phyloP scores from a whole-genome alignment of 345 rosid species.

The Reutealis trisperma region DNA sequence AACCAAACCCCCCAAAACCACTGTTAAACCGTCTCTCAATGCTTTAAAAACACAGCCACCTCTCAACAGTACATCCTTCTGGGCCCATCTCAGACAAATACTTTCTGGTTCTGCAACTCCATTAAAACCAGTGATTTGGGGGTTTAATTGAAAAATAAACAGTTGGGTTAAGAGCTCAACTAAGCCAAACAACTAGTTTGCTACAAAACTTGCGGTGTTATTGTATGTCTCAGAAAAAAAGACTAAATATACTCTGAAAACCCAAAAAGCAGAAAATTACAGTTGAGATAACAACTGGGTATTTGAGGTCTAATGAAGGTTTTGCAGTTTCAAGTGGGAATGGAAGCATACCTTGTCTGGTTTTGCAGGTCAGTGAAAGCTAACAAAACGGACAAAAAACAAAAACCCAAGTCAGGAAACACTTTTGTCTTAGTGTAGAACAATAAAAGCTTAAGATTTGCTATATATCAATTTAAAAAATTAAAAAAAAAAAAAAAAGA shows the following conservation, averaged over 20 bases:
- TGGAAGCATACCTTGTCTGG: constrained; percentile 31
- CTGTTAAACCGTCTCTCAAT: constrained; percentile 12
- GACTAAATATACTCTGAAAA: neutral
- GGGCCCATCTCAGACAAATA: constrained; percentile 9
- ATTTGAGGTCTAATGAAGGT: constrained; percentile 8
- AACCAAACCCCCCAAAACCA: constrained; percentile 17
- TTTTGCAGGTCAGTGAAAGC: constrained; percentile 36
- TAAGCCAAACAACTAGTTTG: neutral
- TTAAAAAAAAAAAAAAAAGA: neutral
- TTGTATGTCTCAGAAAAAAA: constrained; percentile 22
- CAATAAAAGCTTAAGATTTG: constrained; percentile 20
- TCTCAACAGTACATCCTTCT: neutral
- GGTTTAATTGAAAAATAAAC: neutral
- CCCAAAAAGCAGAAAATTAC: neutral
- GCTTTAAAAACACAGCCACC: constrained; percentile 14
- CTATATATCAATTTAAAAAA: neutral
- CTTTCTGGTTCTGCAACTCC: constrained; percentile 14
- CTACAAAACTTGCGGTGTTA: neutral
- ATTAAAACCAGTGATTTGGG: constrained; percentile 1
- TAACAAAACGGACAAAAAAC: constrained; percentile 42
- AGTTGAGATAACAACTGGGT: constrained; percentile 14
- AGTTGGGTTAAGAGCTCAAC: neutral
- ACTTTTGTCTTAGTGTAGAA: constrained; percentile 34
- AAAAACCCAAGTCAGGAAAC: constrained; percentile 34
- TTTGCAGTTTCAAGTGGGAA: constrained; percentile 18